These are phyloP conservation scores for Neltuma alba DNA, from an alignment of 306 rosid species.

Conservation along the genomic window DNA sequence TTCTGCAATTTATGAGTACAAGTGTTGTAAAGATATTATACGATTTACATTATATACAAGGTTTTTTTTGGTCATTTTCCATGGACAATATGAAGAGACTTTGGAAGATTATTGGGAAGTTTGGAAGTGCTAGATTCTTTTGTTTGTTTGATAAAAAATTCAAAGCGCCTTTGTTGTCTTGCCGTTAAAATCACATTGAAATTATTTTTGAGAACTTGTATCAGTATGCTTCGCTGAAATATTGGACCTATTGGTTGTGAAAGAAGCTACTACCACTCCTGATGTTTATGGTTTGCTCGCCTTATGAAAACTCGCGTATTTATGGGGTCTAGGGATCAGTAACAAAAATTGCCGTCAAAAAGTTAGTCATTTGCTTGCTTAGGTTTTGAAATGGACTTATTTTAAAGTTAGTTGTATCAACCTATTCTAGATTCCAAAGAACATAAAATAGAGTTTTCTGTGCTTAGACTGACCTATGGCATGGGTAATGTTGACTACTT, in stretches of 20 bases:
- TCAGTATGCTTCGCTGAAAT: background rate
- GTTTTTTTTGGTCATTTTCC: constrained; percentile 19
- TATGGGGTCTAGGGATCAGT: constrained; percentile 5
- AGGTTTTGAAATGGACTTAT: background rate
- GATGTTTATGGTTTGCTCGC: constrained; percentile 1
- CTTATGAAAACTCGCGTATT: constrained; percentile 16
- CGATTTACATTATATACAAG: background rate
- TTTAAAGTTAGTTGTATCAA: background rate
- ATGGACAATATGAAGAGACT: constrained; percentile 22
- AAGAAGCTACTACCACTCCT: constrained; percentile 24
- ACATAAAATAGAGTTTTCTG: background rate
- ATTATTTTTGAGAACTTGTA: constrained; percentile 31
- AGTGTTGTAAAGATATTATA: constrained; percentile 23
- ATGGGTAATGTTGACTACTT: background rate
- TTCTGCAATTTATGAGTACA: constrained; percentile 18
- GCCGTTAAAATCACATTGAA: constrained; percentile 22
- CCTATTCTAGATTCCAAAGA: background rate
- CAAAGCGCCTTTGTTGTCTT: constrained; percentile 18
- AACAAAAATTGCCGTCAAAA: constrained; percentile 1
- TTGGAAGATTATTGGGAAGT: constrained; percentile 8
- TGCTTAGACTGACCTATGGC: background rate
- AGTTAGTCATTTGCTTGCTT: background rate
- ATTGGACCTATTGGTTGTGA: background rate
- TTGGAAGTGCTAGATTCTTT: constrained; percentile 28
- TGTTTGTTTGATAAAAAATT: constrained; percentile 22